Evolutionary conservation across 352 stramenopile genomes (phyloP).

Genomic region (Phytopythium montanum): DNA sequence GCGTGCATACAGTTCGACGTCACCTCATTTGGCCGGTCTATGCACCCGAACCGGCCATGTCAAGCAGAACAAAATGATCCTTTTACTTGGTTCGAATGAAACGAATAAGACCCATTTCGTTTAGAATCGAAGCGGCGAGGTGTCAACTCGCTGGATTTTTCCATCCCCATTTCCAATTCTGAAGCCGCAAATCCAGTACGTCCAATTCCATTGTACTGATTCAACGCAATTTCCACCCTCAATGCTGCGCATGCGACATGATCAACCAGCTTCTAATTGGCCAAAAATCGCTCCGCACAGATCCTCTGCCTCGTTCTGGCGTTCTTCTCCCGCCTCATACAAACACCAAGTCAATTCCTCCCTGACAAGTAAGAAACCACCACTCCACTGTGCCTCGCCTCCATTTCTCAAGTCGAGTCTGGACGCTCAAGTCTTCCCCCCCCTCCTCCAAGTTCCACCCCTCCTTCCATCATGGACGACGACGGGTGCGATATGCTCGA

Average conservation of each 20-base stretch:
- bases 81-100: too few relatives aligned
- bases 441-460: too few relatives aligned
- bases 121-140: too few relatives aligned
- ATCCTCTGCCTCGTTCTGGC: neutral
- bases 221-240: neutral
- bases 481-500: conserved; percentile 78
- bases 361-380: neutral
- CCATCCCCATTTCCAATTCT: neutral
- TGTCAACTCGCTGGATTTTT: conserved; percentile 2
- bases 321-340: conserved; percentile 1
- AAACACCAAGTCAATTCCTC: neutral
- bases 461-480: conserved; percentile 40
- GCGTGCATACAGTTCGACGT: too few relatives aligned
- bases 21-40: too few relatives aligned
- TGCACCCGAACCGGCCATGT: too few relatives aligned
- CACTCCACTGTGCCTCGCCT: neutral
- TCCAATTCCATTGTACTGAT: neutral
- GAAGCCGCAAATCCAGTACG: neutral
- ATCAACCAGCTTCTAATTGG: neutral
- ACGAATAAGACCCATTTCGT: too few relatives aligned
- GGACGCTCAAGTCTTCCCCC: neutral
- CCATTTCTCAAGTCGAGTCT: conserved; percentile 21
- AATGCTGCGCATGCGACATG: neutral
- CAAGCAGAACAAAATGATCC: too few relatives aligned
- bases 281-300: neutral